Base-by-base conservation (phyloP, 2,329 filamentous ascomycete genomes). In the Colletotrichum falcatum region DNA sequence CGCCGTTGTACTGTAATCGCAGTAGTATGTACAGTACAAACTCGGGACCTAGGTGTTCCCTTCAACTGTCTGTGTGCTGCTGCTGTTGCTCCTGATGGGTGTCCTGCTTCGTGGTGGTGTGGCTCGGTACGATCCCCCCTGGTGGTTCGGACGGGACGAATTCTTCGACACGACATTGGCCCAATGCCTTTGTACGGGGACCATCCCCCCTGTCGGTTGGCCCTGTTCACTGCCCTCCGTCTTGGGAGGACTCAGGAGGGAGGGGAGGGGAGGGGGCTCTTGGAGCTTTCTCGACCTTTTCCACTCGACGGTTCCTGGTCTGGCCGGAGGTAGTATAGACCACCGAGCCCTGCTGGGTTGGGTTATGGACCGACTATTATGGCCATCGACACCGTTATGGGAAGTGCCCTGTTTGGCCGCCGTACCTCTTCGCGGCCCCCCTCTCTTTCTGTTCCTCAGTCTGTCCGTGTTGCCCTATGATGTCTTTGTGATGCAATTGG, bases 401-500 rank as follows among this genome's bases (percentile, higher is more conserved):
- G 33, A 53, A 42, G 33, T 11, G 18, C 48, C 46, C 35, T 62
- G 65, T 28, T 30, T 44, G 42, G 51, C 51, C 51, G 56, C 55
- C 35, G 37, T 39, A 16, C 37, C 14, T 39, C 35, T 37, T n/a
- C n/a, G n/a, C n/a, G 9, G 3, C 33, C 33, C 56, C 14, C 30
- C 11, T 37, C 58, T 23, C 11, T 64, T 39, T 26, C 35, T 48
- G 35, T 46, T 42, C 42, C 55, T 62, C 44, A 26, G 33, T 35
- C 37, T 63, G 61, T 62, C 58, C 49, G 44, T 67, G 67, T 11
- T 67, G 51, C 44, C 35, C 35, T 30, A 67, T 70, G 67, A 70
- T 70, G 67, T 67, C 67, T 51, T n/a, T 42, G 51, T 67, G 67
- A 70, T 70, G 64, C 58, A 70, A 66, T 16, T 16, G 11, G 8